Percentiles rank a stretch among this genome's conserved stretches.
These are phyloP conservation scores for Lactifluus hygrophoroides DNA, from an alignment of 768 basidiomycete genomes.

Conservation along the genomic window DNA sequence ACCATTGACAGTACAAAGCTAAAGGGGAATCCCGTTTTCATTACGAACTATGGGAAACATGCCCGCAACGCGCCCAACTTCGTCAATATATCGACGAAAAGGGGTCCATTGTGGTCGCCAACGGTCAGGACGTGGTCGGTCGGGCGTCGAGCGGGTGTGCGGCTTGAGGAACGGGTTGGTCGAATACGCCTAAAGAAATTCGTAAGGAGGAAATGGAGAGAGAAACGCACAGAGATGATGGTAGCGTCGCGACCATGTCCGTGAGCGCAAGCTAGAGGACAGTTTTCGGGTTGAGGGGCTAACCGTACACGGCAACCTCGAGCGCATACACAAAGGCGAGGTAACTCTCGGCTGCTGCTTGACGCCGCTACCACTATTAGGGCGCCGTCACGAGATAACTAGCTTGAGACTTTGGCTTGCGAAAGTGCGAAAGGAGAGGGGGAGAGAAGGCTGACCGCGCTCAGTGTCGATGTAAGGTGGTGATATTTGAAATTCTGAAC, in stretches of 20 bases:
- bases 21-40: constrained; percentile 17
- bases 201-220: background rate
- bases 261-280: constrained; percentile 70
- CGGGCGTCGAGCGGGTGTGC: constrained; percentile 30
- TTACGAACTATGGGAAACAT: constrained; percentile 23
- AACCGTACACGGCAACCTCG: constrained; percentile 89
- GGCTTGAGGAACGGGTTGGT: constrained; percentile 81
- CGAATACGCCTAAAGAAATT: constrained; percentile 82
- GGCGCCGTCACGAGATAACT: too few relatives aligned
- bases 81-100: constrained; percentile 65
- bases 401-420: too few relatives aligned
- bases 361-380: constrained; percentile 34
- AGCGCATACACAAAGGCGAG: constrained; percentile 79
- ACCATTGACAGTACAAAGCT: background rate
- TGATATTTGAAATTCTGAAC: too few relatives aligned
- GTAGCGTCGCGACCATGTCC: constrained; percentile 75
- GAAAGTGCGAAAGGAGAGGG: too few relatives aligned
- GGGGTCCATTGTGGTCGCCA: constrained; percentile 62
- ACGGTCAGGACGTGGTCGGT: constrained; percentile 41
- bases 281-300: constrained; percentile 82
- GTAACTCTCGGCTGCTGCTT: constrained; percentile 63
- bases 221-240: constrained; percentile 52
- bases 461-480: too few relatives aligned
- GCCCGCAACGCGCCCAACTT: constrained; percentile 55
- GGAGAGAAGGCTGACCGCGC: too few relatives aligned